Evolutionary conservation across 805 yeast species (phyloP).

Genomic region (Candida vaughaniae): DNA sequence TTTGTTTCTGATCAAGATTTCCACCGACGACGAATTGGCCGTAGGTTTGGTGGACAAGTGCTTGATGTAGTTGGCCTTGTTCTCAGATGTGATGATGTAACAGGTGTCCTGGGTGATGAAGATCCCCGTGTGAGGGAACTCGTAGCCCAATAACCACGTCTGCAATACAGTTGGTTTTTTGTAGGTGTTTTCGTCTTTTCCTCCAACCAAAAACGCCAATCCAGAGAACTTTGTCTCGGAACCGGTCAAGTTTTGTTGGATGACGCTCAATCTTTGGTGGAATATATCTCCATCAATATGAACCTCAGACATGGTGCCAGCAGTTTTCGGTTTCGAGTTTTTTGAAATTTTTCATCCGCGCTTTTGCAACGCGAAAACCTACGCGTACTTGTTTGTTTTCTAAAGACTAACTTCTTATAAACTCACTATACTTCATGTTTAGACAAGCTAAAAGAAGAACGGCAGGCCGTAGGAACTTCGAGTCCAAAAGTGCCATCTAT

Average conservation of each 20-base stretch:
- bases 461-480: constrained; percentile 70
- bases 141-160: constrained; percentile 91
- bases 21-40: constrained; percentile 40
- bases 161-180: constrained; percentile 84
- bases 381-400: too few species aligned
- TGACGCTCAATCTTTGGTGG: constrained; percentile 48
- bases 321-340: constrained; percentile 1
- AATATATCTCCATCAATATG: constrained; percentile 52
- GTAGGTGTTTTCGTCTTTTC: constrained; percentile 84
- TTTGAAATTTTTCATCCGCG: too few species aligned
- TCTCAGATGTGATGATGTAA: constrained; percentile 72
- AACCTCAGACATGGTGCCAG: constrained; percentile 59
- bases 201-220: constrained; percentile 70
- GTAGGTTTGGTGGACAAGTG: constrained; percentile 49
- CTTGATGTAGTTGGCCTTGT: constrained; percentile 78
- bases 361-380: too few species aligned
- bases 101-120: constrained; percentile 59
- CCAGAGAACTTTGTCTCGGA: constrained; percentile 22
- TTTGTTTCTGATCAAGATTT: constrained; percentile 74
- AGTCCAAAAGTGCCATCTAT: constrained; percentile 24
- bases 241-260: constrained; percentile 34
- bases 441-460: constrained; percentile 74
- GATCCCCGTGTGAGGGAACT: constrained; percentile 88
- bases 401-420: too few species aligned
- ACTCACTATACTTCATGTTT: too few species aligned